phyloP scores from a whole-genome alignment of 352 stramenopile genomes.

The Phytophthora tubulina region DNA sequence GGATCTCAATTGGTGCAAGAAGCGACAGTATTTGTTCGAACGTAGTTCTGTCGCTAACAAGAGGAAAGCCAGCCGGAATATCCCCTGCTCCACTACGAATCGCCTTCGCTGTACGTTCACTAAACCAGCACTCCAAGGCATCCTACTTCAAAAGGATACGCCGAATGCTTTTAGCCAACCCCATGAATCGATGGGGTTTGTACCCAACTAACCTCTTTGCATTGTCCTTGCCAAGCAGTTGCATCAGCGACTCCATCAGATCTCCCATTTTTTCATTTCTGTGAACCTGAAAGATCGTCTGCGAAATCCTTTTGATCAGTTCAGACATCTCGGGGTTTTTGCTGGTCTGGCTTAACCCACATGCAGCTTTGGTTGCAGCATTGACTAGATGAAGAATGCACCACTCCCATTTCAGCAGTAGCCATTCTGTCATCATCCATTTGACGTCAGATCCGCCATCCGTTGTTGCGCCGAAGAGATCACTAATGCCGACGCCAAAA shows the following conservation, averaged over 20 bases:
- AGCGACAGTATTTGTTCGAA: not conserved
- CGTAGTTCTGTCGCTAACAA: not conserved
- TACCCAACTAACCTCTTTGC: no score
- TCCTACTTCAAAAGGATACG: not conserved
- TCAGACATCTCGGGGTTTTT: not conserved
- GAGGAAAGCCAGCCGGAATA: not conserved
- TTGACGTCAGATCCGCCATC: not conserved
- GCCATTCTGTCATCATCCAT: not conserved
- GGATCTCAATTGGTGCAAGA: not conserved
- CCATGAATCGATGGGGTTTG: not conserved
- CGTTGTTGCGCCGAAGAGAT: not conserved
- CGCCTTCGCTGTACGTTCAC: not conserved
- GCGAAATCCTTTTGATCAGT: not conserved
- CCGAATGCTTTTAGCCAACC: not conserved
- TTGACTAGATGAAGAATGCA: not conserved
- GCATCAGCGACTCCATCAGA: not conserved
- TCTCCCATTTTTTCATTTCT: not conserved
- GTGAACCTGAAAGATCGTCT: not conserved
- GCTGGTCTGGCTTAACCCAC: not conserved
- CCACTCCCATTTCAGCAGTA: not conserved
- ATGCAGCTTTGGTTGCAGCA: not conserved
- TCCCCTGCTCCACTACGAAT: not conserved
- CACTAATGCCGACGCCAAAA: not conserved
- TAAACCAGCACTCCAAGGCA: not conserved
- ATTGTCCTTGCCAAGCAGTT: no score